These are phyloP conservation scores for Triticum dicoccoides DNA, from an alignment of 176 grass and related monocot species.

Conservation along the genomic window DNA sequence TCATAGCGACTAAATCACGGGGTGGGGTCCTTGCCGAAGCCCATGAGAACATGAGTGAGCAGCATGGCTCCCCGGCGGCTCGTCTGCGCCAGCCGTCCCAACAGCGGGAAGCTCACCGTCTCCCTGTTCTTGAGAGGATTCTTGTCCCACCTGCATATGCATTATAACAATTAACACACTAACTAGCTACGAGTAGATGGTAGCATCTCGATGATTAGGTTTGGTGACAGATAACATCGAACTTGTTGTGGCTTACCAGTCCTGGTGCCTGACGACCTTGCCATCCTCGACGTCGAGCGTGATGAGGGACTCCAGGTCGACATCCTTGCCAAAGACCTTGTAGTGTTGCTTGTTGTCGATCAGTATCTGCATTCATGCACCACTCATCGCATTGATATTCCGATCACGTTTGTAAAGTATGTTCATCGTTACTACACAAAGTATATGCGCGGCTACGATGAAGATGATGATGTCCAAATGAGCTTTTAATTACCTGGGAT, in stretches of 20 bases:
- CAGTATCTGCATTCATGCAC: slow-evolving; percentile 19
- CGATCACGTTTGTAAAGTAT: not conserved
- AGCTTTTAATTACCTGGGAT: not conserved
- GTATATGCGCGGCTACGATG: not conserved
- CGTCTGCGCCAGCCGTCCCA: slow-evolving; percentile 30
- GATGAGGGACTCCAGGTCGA: slow-evolving; percentile 42
- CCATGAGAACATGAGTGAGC: slow-evolving; percentile 57
- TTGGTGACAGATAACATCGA: not conserved
- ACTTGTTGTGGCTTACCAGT: slow-evolving; percentile 1
- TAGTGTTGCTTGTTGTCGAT: slow-evolving; percentile 60
- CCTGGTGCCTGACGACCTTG: slow-evolving; percentile 36
- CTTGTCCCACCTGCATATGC: slow-evolving; percentile 44
- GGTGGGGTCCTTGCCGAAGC: slow-evolving; percentile 48
- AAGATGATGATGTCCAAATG: not conserved
- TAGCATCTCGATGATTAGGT: not conserved
- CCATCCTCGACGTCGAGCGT: slow-evolving; percentile 33
- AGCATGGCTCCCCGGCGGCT: slow-evolving; percentile 51
- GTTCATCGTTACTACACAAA: not conserved
- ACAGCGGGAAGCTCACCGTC: slow-evolving; percentile 36
- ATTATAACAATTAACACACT: not conserved
- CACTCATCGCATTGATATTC: not conserved
- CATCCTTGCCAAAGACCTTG: slow-evolving; percentile 28
- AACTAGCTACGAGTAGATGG: not conserved
- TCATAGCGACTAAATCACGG: not conserved
- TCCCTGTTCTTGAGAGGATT: slow-evolving; percentile 54